These are phyloP conservation scores for Bacidia rubella DNA, from an alignment of 495 filamentous ascomycete genomes.

Conservation along the genomic window DNA sequence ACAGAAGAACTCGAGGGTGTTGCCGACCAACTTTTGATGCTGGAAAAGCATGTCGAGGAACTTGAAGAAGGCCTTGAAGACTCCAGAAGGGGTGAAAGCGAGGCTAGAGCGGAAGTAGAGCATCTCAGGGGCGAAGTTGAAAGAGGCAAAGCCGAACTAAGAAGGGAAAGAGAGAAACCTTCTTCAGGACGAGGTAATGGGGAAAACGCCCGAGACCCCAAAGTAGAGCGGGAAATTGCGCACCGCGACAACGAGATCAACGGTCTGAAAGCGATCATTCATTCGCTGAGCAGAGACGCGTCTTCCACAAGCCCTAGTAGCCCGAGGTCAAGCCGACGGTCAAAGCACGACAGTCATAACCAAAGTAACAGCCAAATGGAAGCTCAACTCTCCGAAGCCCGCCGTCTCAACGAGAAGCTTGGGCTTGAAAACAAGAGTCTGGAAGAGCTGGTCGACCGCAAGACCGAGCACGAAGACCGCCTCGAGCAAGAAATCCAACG, in stretches of 20 bases:
- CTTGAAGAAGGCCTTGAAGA: constrained; percentile 95
- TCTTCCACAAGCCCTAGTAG: constrained; percentile 33
- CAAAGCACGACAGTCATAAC: constrained; percentile 28
- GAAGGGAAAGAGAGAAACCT: constrained; percentile 80
- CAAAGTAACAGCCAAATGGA: constrained; percentile 23
- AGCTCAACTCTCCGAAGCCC: constrained; percentile 44
- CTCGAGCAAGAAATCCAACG: constrained; percentile 75
- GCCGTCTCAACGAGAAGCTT: constrained; percentile 45
- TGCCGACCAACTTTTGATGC: constrained; percentile 77
- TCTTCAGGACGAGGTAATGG: constrained; percentile 42
- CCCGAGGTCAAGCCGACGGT: constrained; percentile 20
- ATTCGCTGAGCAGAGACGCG: constrained; percentile 69
- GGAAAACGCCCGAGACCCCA: constrained; percentile 37
- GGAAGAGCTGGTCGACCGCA: constrained; percentile 53
- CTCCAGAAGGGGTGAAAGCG: constrained; percentile 87
- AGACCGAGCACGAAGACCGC: constrained; percentile 69
- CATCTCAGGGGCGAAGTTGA: constrained; percentile 94
- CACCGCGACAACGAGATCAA: constrained; percentile 95
- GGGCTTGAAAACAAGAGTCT: constrained; percentile 69
- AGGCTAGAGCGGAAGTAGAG: constrained; percentile 91
- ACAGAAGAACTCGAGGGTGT: constrained; percentile 85
- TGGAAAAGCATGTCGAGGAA: constrained; percentile 92
- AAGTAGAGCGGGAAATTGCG: constrained; percentile 58
- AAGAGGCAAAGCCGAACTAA: constrained; percentile 75
- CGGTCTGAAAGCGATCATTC: constrained; percentile 93